A percentile compares a stretch with the other conserved stretches of the same genome.
Conservation (phyloP, 202 grass and related monocot genomes). For the Eragrostis tef region DNA sequence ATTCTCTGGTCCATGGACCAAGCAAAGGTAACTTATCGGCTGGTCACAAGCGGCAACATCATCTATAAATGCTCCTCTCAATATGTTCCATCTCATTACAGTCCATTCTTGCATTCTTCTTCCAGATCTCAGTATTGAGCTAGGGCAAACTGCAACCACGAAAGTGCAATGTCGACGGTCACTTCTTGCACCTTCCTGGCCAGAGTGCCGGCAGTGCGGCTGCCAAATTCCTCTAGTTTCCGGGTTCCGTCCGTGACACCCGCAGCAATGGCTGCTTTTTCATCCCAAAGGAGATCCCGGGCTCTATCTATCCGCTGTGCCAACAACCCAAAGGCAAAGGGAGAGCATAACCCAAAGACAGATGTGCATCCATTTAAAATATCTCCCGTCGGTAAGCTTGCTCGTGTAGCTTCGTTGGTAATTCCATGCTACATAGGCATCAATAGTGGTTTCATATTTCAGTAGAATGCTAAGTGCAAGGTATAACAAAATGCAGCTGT, state of each 20-base stretch:
- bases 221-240: not conserved
- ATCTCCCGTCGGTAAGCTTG: slow-evolving; percentile 32
- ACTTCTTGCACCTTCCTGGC: slow-evolving; percentile 34
- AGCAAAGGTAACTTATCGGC: slow-evolving; percentile 37
- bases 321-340: not conserved
- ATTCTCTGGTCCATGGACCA: slow-evolving; percentile 25
- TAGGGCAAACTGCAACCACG: not conserved
- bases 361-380: slow-evolving; percentile 46
- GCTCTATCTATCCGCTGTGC: slow-evolving; percentile 25
- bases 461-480: not conserved
- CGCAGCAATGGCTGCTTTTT: not conserved
- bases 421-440: not conserved
- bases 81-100: slow-evolving; percentile 11
- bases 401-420: not conserved
- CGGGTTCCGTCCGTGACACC: not conserved
- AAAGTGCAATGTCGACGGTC: slow-evolving; percentile 33
- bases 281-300: not conserved
- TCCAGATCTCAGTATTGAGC: not conserved
- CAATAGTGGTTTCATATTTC: not conserved
- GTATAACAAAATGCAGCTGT: too few relatives aligned
- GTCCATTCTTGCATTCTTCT: not conserved
- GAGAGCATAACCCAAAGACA: slow-evolving; percentile 28
- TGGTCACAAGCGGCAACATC: not conserved
- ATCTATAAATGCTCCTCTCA: slow-evolving; percentile 31
- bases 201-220: not conserved